Conservation (phyloP, 2,329 filamentous ascomycete species). For the Trichophyton mentagrophytes region DNA sequence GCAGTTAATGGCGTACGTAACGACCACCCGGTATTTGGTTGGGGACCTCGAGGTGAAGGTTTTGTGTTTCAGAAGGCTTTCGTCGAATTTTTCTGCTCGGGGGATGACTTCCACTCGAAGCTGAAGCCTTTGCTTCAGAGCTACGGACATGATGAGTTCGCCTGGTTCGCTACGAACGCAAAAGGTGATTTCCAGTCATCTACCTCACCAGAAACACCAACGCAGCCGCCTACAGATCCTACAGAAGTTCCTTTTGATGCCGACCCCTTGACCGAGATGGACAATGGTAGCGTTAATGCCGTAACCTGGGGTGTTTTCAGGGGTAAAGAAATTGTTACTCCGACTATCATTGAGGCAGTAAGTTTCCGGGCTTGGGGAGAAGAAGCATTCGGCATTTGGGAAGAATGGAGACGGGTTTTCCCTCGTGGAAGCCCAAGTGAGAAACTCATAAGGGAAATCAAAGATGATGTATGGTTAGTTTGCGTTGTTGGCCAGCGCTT, state of each 20-base stretch:
- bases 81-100: conserved; percentile 84
- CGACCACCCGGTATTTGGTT: conserved; percentile 69
- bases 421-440: conserved; percentile 58
- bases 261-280: conserved; percentile 32
- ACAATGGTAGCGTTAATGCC: conserved; percentile 59
- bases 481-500: conserved; percentile 47
- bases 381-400: conserved; percentile 92
- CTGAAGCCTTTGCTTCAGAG: conserved; percentile 52
- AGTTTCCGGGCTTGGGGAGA: conserved; percentile 90
- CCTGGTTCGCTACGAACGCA: conserved; percentile 77
- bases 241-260: conserved; percentile 26
- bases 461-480: conserved; percentile 70
- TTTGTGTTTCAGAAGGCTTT: conserved; percentile 99
- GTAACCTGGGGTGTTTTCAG: conserved; percentile 96
- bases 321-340: conserved; percentile 89
- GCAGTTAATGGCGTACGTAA: conserved; percentile 77
- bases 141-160: conserved; percentile 53
- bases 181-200: conserved; percentile 64
- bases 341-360: conserved; percentile 91
- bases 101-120: conserved; percentile 51
- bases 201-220: conserved; percentile 21
- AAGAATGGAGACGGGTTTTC: conserved; percentile 85
- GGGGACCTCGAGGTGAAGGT: conserved; percentile 72
- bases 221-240: conserved; percentile 8
- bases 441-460: conserved; percentile 54